phyloP scores from a whole-genome alignment of 106 monocot species.

The Platanthera zijinensis region DNA sequence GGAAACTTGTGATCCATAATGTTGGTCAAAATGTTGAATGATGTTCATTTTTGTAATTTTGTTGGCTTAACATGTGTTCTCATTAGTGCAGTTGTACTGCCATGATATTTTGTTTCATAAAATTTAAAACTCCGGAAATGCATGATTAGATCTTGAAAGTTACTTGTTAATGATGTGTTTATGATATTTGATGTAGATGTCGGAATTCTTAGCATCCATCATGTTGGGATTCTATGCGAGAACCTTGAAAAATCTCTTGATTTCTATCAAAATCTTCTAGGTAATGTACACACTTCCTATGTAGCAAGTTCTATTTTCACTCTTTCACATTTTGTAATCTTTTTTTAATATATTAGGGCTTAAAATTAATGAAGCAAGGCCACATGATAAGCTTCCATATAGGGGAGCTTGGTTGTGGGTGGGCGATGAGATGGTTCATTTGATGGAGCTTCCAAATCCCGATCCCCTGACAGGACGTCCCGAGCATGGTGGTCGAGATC shows the following conservation, averaged over 20 bases:
- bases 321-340: not conserved
- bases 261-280: constrained; percentile 84
- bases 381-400: constrained; percentile 90
- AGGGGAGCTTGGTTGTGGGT: constrained; percentile 99
- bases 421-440: constrained; percentile 94
- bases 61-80: not conserved
- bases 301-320: not conserved
- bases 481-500: constrained; percentile 93
- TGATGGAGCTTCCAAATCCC: constrained; percentile 99
- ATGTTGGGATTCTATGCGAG: constrained; percentile 91
- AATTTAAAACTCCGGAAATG: not conserved
- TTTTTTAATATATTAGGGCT: constrained; percentile 41
- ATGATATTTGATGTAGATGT: constrained; percentile 38
- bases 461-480: constrained; percentile 98
- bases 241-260: constrained; percentile 91
- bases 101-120: not conserved
- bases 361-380: constrained; percentile 86
- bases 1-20: not conserved
- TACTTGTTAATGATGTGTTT: not conserved
- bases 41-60: not conserved
- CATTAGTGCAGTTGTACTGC: not conserved
- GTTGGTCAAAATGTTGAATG: not conserved
- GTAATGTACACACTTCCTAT: constrained; percentile 34
- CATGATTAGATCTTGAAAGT: not conserved
- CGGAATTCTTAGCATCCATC: constrained; percentile 87